Base-by-base conservation (phyloP, 2,329 filamentous ascomycete species). In the Cytospora leucostoma region DNA sequence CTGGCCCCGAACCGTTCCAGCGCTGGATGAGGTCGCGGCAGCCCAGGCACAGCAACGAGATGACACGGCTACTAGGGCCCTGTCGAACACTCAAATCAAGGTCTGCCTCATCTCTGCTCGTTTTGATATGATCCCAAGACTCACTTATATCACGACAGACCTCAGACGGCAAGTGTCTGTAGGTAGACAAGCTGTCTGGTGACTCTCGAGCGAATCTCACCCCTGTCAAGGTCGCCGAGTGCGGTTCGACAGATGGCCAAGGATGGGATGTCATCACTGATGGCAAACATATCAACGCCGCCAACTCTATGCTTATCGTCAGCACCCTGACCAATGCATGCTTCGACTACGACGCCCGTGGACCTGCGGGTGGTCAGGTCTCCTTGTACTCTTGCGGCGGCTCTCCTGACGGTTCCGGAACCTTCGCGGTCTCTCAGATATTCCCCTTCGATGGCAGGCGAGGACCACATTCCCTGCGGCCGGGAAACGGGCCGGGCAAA, bases 381-480 rank as follows among this genome's bases (percentile, higher is more conserved):
- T 68, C 81, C 38, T 75, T 87, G 32, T 87, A 86, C 68, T 84
- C 84, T 12, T 87, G 84, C 65, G 84, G 84, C 57, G 84, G 84
- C 17, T 77, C 83, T 47, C 83, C 83, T 21, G 84, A 83, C 64
- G 84, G 84, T 52, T 44, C 38, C n/a, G 38, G 38, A 44, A 44
- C 15, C 38, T 15, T 44, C 38, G 5, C 38, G 38, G 73, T 78
- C 59, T 85, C 82, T 0, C 83, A 85, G 70, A 73, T 83, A 2
- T 85, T 84, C 65, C 71, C 74, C 13, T 82, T 83, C 62, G 73
- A 76, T 33, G 78, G 77, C 21, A 71, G 71, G 8, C 69, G 74
- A 17, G 79, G 77, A 0, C 76, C 81, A 0, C 70, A 82, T 19
- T 69, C 76, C 1, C 69, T 86, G 2, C 70, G 75, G n/a, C 82